A percentile compares a stretch with the other conserved stretches of the same genome.
phyloP scores from a whole-genome alignment of 805 yeast genomes.

The Komagataella phaffii region DNA sequence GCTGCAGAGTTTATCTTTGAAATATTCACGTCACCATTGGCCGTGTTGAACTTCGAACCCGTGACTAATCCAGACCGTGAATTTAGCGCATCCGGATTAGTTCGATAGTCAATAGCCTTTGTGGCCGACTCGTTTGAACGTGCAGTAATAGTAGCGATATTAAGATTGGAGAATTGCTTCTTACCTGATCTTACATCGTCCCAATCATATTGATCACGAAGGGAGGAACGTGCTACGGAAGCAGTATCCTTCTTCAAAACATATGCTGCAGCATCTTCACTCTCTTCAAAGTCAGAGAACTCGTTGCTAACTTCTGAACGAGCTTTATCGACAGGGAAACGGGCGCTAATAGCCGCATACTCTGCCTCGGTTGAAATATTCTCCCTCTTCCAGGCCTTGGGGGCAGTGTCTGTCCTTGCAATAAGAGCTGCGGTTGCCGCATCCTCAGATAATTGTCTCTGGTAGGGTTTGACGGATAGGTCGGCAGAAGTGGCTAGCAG shows the following conservation, averaged over 20 bases:
- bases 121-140: slow-evolving; percentile 6
- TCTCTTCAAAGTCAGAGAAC: slow-evolving; percentile 20
- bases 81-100: slow-evolving; percentile 24
- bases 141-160: slow-evolving; percentile 7
- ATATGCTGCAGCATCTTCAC: slow-evolving; percentile 27
- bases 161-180: slow-evolving; percentile 16
- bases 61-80: slow-evolving; percentile 18
- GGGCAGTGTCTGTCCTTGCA: slow-evolving; percentile 31
- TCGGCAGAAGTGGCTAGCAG: slow-evolving; percentile 57
- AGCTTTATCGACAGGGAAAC: slow-evolving; percentile 4
- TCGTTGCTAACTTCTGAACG: not conserved
- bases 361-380: slow-evolving; percentile 31
- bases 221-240: slow-evolving; percentile 20
- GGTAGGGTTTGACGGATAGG: slow-evolving; percentile 51
- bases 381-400: slow-evolving; percentile 34
- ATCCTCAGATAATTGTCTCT: slow-evolving; percentile 42
- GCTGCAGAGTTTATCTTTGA: slow-evolving; percentile 39
- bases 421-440: slow-evolving; percentile 55
- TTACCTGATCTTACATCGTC: slow-evolving; percentile 28
- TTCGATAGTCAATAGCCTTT: slow-evolving; percentile 29
- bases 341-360: slow-evolving; percentile 26
- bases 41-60: slow-evolving; percentile 17
- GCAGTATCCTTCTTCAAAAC: slow-evolving; percentile 17
- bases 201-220: slow-evolving; percentile 27
- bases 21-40: slow-evolving; percentile 32